Percentiles rank a stretch among this genome's conserved stretches.
phyloP scores from a whole-genome alignment of 768 basidiomycete genomes.

The Crassisporium funariophilum region DNA sequence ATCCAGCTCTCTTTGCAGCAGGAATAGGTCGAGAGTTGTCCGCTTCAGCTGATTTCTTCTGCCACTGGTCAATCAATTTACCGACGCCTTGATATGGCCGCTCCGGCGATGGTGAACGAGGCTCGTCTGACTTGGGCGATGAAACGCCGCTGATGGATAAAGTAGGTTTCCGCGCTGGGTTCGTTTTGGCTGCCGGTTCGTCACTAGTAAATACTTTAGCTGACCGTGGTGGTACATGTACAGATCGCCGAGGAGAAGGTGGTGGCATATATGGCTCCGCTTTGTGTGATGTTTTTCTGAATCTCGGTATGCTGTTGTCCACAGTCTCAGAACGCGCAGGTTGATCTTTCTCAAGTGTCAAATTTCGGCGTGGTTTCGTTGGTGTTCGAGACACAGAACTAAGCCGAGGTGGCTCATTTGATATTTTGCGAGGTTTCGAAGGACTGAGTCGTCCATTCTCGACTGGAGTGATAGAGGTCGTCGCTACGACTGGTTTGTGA shows the following conservation, averaged over 20 bases:
- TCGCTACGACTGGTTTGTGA: constrained; percentile 16
- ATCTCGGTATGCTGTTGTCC: constrained; percentile 24
- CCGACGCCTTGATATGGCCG: constrained; percentile 82
- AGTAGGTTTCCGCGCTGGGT: constrained; percentile 22
- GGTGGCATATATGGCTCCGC: constrained; percentile 21
- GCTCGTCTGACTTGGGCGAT: constrained; percentile 20
- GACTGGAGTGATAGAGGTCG: not conserved
- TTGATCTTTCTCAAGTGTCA: constrained; percentile 8
- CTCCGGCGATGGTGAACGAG: constrained; percentile 69
- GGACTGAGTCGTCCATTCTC: constrained; percentile 4
- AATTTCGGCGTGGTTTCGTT: constrained; percentile 12
- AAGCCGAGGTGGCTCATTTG: constrained; percentile 10
- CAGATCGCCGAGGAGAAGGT: constrained; percentile 16
- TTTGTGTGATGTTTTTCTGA: constrained; percentile 31
- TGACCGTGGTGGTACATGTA: constrained; percentile 16
- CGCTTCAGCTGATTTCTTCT: constrained; percentile 70
- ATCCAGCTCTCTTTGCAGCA: constrained; percentile 37
- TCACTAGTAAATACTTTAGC: constrained; percentile 12
- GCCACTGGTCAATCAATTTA: constrained; percentile 86
- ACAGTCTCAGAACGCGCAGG: constrained; percentile 7
- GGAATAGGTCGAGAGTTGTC: constrained; percentile 38
- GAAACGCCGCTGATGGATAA: constrained; percentile 15
- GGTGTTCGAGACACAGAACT: constrained; percentile 11
- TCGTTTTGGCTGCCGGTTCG: constrained; percentile 15
- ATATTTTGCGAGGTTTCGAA: not conserved